Conservation (phyloP, 106 monocot genomes). For the Alisma plantagoaquatica region DNA sequence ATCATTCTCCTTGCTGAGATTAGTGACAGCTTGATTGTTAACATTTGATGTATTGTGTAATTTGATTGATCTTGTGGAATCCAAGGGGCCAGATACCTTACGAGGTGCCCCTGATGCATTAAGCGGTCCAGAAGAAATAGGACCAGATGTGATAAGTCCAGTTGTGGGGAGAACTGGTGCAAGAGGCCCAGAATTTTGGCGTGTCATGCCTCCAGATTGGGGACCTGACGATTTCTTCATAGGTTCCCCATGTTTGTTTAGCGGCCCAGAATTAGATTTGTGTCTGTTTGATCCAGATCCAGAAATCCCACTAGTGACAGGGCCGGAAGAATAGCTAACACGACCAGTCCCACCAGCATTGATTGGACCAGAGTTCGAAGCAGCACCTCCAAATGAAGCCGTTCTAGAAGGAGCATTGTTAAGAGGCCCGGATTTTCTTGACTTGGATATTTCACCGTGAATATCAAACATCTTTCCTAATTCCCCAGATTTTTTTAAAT, state of each 20-base stretch:
- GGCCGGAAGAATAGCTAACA: slow-evolving; percentile 20
- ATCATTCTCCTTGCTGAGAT: slow-evolving; percentile 26
- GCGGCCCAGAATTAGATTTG: slow-evolving; percentile 26
- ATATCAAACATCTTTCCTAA: slow-evolving; percentile 32
- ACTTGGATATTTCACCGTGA: slow-evolving; percentile 18
- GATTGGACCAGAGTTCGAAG: slow-evolving; percentile 24
- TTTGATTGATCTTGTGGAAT: slow-evolving; percentile 21
- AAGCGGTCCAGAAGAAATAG: slow-evolving; percentile 25
- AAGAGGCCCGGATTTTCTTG: slow-evolving; percentile 26
- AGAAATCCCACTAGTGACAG: slow-evolving; percentile 17
- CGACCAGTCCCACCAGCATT: slow-evolving; percentile 9
- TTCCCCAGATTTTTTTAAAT: slow-evolving; percentile 33
- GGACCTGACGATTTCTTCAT: slow-evolving; percentile 26
- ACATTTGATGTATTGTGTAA: slow-evolving; percentile 12
- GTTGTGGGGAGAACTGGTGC: slow-evolving; percentile 21
- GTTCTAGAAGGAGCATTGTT: slow-evolving; percentile 23
- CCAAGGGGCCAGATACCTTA: slow-evolving; percentile 20
- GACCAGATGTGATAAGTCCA: slow-evolving; percentile 31
- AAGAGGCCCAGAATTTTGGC: slow-evolving; percentile 27
- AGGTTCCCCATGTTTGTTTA: slow-evolving; percentile 24
- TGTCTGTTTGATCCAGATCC: slow-evolving; percentile 17
- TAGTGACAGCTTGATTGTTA: slow-evolving; percentile 27
- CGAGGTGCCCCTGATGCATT: slow-evolving; percentile 21
- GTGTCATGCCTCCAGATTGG: slow-evolving; percentile 18
- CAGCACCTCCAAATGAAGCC: slow-evolving; percentile 26